phyloP scores from a whole-genome alignment of 805 yeast genomes.

The Candida rishiriensis region DNA sequence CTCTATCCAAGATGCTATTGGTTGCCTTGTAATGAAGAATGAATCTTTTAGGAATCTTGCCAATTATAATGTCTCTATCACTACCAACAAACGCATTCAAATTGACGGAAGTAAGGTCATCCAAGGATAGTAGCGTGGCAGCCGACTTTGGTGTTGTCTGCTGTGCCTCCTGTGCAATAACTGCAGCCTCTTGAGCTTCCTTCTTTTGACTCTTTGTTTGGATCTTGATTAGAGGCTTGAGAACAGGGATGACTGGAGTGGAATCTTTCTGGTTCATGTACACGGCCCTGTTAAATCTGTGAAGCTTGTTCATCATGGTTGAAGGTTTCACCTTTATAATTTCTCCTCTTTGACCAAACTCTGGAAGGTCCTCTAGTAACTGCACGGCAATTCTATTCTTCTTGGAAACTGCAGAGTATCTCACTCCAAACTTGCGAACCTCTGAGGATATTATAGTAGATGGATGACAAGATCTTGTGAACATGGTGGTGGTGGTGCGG shows the following conservation, averaged over 20 bases:
- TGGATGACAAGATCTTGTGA: conserved; percentile 13
- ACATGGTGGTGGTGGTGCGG: conserved; percentile 10
- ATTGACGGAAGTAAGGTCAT: conserved; percentile 24
- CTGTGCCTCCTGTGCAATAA: conserved; percentile 1
- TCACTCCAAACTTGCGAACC: conserved; percentile 26
- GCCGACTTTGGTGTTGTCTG: neutral
- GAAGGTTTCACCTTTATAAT: conserved; percentile 72
- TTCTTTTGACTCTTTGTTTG: conserved; percentile 3
- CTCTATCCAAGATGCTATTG: conserved; percentile 12
- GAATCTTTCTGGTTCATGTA: conserved; percentile 44
- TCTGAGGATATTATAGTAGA: conserved; percentile 12
- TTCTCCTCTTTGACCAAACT: conserved; percentile 67
- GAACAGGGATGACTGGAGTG: conserved; percentile 31
- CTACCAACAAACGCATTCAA: conserved; percentile 16
- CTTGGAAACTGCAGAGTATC: conserved; percentile 44
- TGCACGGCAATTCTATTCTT: conserved; percentile 67
- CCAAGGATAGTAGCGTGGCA: conserved; percentile 18
- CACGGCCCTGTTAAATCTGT: conserved; percentile 67
- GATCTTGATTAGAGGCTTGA: conserved; percentile 13
- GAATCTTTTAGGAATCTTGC: conserved; percentile 25
- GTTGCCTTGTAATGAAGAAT: conserved; percentile 22
- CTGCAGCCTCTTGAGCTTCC: conserved; percentile 4
- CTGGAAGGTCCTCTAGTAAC: conserved; percentile 61
- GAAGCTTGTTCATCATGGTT: conserved; percentile 74
- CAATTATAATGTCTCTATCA: conserved; percentile 18